Conservation (phyloP, 2,329 filamentous ascomycete species). For the Coniosporium tulheliwenetii region DNA sequence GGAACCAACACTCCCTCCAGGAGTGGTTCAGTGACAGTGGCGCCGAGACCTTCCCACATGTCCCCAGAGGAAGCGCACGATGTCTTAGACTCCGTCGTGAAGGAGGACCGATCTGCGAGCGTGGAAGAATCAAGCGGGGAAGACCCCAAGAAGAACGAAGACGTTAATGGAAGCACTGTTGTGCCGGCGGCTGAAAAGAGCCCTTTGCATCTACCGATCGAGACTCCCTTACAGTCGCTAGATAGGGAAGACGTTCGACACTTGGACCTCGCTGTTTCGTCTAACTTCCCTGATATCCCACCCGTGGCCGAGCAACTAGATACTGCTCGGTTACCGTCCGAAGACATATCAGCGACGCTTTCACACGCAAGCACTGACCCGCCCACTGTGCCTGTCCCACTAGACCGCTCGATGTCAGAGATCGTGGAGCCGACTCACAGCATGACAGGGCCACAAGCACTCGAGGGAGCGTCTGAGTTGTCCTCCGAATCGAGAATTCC, state of each 20-base stretch:
- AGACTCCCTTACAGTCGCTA: constrained; percentile 14
- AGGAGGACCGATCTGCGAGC: constrained; percentile 37
- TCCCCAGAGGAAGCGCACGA: constrained; percentile 48
- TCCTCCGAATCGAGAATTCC: constrained; percentile 17
- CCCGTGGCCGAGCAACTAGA: neutral
- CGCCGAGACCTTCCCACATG: constrained; percentile 12
- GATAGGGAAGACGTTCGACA: constrained; percentile 42
- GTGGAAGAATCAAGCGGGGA: neutral
- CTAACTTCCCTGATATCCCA: constrained; percentile 10
- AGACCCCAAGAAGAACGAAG: neutral
- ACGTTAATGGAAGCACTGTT: no score
- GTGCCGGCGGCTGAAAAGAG: neutral
- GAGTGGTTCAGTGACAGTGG: no score
- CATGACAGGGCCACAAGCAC: no score
- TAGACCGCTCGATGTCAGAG: no score
- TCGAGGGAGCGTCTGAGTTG: neutral
- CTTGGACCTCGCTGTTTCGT: constrained; percentile 42
- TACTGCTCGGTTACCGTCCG: no score
- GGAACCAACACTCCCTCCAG: constrained; percentile 15
- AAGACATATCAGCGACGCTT: no score
- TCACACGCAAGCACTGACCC: neutral
- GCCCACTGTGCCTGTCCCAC: neutral
- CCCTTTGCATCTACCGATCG: neutral
- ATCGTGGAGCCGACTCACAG: neutral
- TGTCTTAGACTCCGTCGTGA: constrained; percentile 48